These are phyloP conservation scores for Bremia lactucae DNA, from an alignment of 352 stramenopile genomes.

Conservation along the genomic window DNA sequence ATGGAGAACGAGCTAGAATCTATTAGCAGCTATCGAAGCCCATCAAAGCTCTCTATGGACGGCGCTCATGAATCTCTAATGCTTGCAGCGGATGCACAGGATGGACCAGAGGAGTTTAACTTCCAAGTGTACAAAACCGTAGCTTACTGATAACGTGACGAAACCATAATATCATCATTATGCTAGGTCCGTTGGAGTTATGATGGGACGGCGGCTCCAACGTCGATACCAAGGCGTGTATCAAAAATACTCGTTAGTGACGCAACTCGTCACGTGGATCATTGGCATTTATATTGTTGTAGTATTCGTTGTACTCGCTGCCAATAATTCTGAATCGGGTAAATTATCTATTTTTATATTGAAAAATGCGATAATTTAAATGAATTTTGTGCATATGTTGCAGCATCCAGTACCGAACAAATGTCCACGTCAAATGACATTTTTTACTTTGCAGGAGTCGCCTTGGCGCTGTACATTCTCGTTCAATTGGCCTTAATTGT, in stretches of 20 bases:
- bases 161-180: conserved; percentile 3
- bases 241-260: conserved; percentile 42
- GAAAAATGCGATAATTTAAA: not conserved
- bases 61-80: conserved; percentile 8
- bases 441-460: conserved; percentile 39
- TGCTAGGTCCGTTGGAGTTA: conserved; percentile 38
- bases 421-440: conserved; percentile 26
- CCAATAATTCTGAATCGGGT: conserved; percentile 14
- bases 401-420: conserved; percentile 5
- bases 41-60: too few species aligned
- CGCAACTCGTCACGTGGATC: conserved; percentile 39
- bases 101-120: conserved; percentile 30
- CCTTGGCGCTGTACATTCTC: conserved; percentile 51
- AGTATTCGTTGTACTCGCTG: conserved; percentile 28
- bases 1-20: too few species aligned
- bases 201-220: conserved; percentile 44
- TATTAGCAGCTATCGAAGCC: too few species aligned
- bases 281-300: conserved; percentile 46
- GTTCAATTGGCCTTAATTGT: conserved; percentile 63
- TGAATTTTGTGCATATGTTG: conserved; percentile 1
- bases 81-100: conserved; percentile 4
- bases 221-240: conserved; percentile 50
- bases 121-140: conserved; percentile 19
- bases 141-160: not conserved
- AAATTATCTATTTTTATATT: not conserved